Evolutionary conservation across 2,329 filamentous ascomycete species (phyloP).

Genomic region (Colletotrichum cordylinicola): DNA sequence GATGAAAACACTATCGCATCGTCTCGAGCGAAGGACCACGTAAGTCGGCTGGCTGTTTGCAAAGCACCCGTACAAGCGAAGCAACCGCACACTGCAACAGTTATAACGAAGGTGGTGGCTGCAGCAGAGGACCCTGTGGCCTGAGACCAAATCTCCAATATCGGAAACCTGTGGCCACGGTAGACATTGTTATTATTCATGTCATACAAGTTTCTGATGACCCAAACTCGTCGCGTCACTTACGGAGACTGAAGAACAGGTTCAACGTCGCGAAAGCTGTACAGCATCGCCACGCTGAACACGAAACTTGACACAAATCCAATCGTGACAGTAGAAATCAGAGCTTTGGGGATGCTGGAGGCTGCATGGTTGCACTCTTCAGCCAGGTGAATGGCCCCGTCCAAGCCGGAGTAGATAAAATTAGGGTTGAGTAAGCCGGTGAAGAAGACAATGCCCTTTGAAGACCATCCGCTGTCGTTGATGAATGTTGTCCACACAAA

Average conservation of each 20-base stretch:
- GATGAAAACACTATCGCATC: neutral
- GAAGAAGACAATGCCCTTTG: conserved; percentile 37
- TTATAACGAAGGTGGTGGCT: neutral
- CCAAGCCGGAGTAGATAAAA: conserved; percentile 41
- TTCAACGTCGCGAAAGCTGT: conserved; percentile 27
- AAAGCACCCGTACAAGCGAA: conserved; percentile 12
- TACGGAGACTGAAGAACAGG: conserved; percentile 11
- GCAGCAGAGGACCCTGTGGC: neutral
- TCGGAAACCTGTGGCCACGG: neutral
- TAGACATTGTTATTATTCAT: neutral
- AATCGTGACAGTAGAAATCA: conserved; percentile 35
- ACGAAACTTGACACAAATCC: conserved; percentile 37
- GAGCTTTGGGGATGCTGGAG: conserved; percentile 34
- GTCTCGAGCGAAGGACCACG: conserved; percentile 16
- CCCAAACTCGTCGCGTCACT: rapidly evolving
- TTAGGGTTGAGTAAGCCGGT: conserved; percentile 42
- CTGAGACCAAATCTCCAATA: conserved; percentile 14
- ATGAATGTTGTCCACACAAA: conserved; percentile 36
- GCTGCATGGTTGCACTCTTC: conserved; percentile 39
- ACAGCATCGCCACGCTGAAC: conserved; percentile 34
- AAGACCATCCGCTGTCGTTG: conserved; percentile 32
- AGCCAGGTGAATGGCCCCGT: conserved; percentile 41
- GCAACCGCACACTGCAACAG: neutral
- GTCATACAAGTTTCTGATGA: rapidly evolving
- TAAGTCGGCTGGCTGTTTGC: conserved; percentile 10